Conservation (phyloP, 2,329 filamentous ascomycete species). For the Aspergillus caelatus region DNA sequence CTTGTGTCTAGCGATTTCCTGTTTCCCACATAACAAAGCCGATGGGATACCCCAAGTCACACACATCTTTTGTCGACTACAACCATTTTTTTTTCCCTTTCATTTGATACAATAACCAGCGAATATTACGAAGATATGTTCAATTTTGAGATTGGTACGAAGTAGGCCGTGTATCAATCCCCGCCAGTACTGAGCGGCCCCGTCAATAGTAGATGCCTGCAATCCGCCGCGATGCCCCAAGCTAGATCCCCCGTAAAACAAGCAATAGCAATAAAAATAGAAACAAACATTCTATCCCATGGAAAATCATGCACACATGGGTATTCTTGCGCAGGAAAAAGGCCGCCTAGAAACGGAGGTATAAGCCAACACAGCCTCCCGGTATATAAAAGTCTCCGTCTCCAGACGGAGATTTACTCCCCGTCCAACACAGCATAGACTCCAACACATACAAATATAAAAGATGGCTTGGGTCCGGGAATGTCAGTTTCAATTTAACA, state of each 20-base stretch:
- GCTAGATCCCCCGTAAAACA: background rate
- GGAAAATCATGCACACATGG: background rate
- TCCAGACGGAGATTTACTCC: background rate
- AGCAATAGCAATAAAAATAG: background rate
- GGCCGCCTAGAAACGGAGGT: background rate
- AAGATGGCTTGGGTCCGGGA: background rate
- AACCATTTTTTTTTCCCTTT: constrained; percentile 1
- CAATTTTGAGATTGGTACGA: constrained; percentile 14
- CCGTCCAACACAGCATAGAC: background rate
- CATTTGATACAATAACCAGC: background rate
- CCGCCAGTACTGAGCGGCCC: background rate
- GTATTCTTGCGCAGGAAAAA: background rate
- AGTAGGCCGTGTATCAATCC: background rate
- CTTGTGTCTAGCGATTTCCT: background rate
- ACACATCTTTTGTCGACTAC: constrained; percentile 15
- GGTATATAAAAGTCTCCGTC: background rate
- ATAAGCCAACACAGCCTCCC: background rate
- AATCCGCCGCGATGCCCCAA: background rate
- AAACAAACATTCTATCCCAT: background rate
- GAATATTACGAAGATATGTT: constrained; percentile 14
- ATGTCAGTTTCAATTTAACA: background rate
- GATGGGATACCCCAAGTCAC: constrained; percentile 36
- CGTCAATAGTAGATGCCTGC: background rate
- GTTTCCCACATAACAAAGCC: constrained; percentile 5
- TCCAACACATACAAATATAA: background rate